A percentile compares a stretch with the other conserved stretches of the same genome.
Conservation (phyloP, 1,284 basidiomycete species). For the Hemileia vastatrix region DNA sequence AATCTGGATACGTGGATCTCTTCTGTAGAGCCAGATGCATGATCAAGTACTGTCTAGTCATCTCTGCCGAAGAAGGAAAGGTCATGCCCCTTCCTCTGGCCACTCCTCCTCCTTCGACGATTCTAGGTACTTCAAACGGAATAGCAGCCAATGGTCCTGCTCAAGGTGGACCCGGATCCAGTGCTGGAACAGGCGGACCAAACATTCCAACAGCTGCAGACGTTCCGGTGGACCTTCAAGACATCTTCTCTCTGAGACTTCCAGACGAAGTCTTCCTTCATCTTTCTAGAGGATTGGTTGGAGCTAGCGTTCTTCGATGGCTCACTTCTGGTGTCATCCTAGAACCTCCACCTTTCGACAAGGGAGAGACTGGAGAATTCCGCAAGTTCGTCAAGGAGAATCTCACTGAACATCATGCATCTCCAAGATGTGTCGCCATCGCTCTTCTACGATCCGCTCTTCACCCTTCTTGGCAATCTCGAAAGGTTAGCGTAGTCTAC, state of each 20-base stretch:
- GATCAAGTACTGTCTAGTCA: conserved; percentile 81
- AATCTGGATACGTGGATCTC: conserved; percentile 66
- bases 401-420: conserved; percentile 76
- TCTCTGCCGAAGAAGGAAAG: conserved; percentile 74
- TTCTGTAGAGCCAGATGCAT: conserved; percentile 83
- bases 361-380: conserved; percentile 89
- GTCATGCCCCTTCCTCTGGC: conserved; percentile 80
- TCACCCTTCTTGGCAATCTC: conserved; percentile 38
- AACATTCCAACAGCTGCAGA: conserved; percentile 64
- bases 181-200: conserved; percentile 50
- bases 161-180: conserved; percentile 52
- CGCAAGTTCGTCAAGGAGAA: conserved; percentile 87
- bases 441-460: conserved; percentile 36
- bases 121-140: conserved; percentile 2
- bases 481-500: conserved; percentile 37
- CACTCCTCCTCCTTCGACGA: conserved; percentile 49
- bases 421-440: conserved; percentile 80
- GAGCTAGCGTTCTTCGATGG: conserved; percentile 81
- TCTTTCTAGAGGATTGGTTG: conserved; percentile 79
- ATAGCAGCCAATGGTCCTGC: conserved; percentile 48
- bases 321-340: conserved; percentile 69
- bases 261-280: conserved; percentile 96
- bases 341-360: conserved; percentile 86
- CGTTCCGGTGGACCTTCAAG: conserved; percentile 80
- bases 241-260: conserved; percentile 85